phyloP scores from a whole-genome alignment of 2,329 filamentous ascomycete species.

The Colletotrichum tanaceti region DNA sequence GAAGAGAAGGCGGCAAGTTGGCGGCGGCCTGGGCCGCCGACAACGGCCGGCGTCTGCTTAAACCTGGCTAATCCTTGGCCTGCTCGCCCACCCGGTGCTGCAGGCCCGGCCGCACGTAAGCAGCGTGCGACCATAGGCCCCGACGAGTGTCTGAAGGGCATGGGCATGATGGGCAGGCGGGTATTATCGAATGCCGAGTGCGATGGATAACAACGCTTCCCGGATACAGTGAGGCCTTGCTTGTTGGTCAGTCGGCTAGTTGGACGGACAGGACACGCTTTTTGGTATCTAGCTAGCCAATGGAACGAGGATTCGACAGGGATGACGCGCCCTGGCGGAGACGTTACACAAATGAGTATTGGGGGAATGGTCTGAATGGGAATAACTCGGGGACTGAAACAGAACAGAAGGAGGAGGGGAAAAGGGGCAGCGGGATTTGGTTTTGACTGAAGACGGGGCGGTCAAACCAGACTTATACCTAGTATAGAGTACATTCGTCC shows the following conservation, averaged over 20 bases:
- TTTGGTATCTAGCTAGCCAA: no score
- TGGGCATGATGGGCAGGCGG: no score
- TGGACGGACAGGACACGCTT: neutral
- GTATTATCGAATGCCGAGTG: slow-evolving; percentile 22
- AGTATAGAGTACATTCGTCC: no score
- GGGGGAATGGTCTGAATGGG: no score
- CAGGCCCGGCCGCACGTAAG: slow-evolving; percentile 21
- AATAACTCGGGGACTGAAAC: slow-evolving; percentile 4
- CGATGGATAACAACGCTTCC: slow-evolving; percentile 1
- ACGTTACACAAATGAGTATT: slow-evolving; percentile 1
- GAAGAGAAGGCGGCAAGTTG: slow-evolving; percentile 36
- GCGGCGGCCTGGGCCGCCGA: slow-evolving; percentile 25
- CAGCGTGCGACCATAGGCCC: slow-evolving; percentile 28
- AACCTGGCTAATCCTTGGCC: slow-evolving; percentile 21
- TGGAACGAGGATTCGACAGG: neutral
- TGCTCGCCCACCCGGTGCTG: slow-evolving; percentile 6
- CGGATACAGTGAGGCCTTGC: neutral
- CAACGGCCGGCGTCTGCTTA: slow-evolving; percentile 21
- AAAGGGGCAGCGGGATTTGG: neutral
- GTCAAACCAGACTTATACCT: slow-evolving; percentile 34
- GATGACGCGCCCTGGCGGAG: slow-evolving; percentile 18
- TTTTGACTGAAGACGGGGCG: slow-evolving; percentile 34
- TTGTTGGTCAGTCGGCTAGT: neutral
- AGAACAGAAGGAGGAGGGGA: no score
- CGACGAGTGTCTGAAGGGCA: slow-evolving; percentile 35